Base-by-base conservation (phyloP, 345 rosid species). In the Raphanus raphanistrum region DNA sequence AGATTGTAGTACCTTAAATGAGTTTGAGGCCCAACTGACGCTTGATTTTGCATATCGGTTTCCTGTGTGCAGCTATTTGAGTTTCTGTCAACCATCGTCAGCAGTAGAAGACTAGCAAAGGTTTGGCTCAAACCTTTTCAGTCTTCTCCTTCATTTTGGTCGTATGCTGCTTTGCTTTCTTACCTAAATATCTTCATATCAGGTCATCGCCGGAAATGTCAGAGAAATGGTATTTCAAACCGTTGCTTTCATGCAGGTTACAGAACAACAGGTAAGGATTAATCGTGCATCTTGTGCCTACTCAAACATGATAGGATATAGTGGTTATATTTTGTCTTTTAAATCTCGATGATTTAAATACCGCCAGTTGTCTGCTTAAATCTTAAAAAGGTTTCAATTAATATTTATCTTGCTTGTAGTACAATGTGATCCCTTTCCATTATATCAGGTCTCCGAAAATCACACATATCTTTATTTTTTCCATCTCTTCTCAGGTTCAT, bases 181-280 rank as follows among this genome's bases (percentile, higher is more conserved):
- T 63, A 63, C 43, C 54, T 43, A 63, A 21, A 15, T 66, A 54
- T 21, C 11, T 68, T 66, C 74, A 61, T n/a, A 70, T 80, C 77
- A 94, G 98, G 88, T 86, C 74, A 71, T 86, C 48, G 72, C 66
- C 67, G 81, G 78, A 79, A 87, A 90, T 78, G 69, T 90, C 58
- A 84, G 81, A 77, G 94, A 94, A 70, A 81, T 94, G 86, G 98
- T 83, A 38, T 94, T 90, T 82, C 78, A 92, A 80, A 89, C 91
- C 26, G 78, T 92, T 52, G 88, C 88, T 81, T 92, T 92, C 85
- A 85, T 94, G 82, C 98, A 94, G 86, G 87, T 92, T 80, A 94
- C 98, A 13, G 95, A 86, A 73, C 90, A 89, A 63, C 97, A 94
- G 92, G 98, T 92, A 79, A 41, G 32, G 68, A 71, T 60, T 17